These are phyloP conservation scores for Aspergillus coremiiformis DNA, from an alignment of 495 filamentous ascomycete species.

Conservation along the genomic window DNA sequence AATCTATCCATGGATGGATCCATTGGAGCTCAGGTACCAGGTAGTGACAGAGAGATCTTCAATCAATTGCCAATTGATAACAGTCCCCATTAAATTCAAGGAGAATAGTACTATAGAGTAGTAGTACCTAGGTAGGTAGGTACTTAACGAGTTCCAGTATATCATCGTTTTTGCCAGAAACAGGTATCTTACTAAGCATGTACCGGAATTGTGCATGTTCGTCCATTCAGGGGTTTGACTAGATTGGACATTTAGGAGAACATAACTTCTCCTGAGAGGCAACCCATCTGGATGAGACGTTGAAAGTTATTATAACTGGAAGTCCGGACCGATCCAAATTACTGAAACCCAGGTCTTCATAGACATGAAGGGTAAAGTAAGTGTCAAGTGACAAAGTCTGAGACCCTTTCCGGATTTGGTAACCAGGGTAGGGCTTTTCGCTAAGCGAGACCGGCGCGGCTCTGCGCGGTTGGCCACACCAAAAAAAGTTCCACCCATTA, in stretches of 20 bases:
- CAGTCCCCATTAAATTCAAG: no score
- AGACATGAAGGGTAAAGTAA: neutral
- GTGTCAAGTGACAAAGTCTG: constrained; percentile 3
- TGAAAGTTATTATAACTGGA: neutral
- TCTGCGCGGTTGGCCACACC: constrained; percentile 36
- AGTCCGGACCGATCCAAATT: no score
- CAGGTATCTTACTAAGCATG: neutral
- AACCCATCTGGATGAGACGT: neutral
- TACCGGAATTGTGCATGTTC: neutral
- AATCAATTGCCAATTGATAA: no score
- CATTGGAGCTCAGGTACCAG: no score
- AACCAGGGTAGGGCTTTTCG: constrained; percentile 38
- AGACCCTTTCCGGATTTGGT: constrained; percentile 6
- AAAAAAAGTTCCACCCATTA: constrained; percentile 40
- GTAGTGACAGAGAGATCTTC: no score
- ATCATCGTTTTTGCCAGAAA: no score
- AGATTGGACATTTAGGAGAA: neutral
- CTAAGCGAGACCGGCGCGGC: constrained; percentile 42
- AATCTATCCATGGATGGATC: neutral
- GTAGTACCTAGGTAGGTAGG: neutral
- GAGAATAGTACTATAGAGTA: no score
- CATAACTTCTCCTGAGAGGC: neutral
- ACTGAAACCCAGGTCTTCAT: no score
- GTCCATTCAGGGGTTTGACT: neutral
- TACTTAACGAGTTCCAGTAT: no score